Conservation (phyloP, 441 rosid genomes). For the Macaranga tanarius region DNA sequence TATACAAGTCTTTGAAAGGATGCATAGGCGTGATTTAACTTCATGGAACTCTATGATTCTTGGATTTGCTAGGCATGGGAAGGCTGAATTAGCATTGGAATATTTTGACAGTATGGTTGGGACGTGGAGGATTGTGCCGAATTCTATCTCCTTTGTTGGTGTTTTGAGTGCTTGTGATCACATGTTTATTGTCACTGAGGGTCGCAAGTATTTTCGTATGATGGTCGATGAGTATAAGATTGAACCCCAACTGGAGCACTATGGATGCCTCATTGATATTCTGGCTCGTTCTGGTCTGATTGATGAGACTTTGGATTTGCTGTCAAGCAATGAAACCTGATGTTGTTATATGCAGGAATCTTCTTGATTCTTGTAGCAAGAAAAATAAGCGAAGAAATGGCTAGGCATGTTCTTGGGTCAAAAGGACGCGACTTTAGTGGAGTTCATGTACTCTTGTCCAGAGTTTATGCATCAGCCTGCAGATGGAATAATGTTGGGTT, state of each 20-base stretch:
- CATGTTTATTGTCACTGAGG: conserved; percentile 47
- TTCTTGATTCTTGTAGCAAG: conserved; percentile 67
- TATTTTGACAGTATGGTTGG: conserved; percentile 55
- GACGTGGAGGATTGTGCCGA: conserved; percentile 45
- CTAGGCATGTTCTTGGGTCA: conserved; percentile 53
- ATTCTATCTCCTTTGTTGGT: conserved; percentile 53
- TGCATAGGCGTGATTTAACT: conserved; percentile 48
- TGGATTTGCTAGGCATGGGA: conserved; percentile 68
- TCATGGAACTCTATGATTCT: conserved; percentile 73
- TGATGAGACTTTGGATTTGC: conserved; percentile 63
- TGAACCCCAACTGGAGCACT: conserved; percentile 66
- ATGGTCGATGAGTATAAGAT: conserved; percentile 47
- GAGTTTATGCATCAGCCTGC: conserved; percentile 67
- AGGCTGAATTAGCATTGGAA: conserved; percentile 51
- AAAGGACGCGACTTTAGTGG: conserved; percentile 49
- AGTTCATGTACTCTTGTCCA: conserved; percentile 66
- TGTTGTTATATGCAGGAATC: conserved; percentile 66
- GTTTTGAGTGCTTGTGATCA: conserved; percentile 68
- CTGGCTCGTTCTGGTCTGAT: conserved; percentile 60
- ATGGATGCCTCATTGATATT: conserved; percentile 68
- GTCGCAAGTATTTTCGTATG: conserved; percentile 50
- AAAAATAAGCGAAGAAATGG: conserved; percentile 59
- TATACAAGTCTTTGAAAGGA: conserved; percentile 40
- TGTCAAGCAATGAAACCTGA: conserved; percentile 51
- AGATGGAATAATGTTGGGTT: conserved; percentile 70